Evolutionary conservation across 2,329 filamentous ascomycete species (phyloP), one percentile per base, ranked within the genome.

Genomic region (Diaporthe vaccinii): DNA sequence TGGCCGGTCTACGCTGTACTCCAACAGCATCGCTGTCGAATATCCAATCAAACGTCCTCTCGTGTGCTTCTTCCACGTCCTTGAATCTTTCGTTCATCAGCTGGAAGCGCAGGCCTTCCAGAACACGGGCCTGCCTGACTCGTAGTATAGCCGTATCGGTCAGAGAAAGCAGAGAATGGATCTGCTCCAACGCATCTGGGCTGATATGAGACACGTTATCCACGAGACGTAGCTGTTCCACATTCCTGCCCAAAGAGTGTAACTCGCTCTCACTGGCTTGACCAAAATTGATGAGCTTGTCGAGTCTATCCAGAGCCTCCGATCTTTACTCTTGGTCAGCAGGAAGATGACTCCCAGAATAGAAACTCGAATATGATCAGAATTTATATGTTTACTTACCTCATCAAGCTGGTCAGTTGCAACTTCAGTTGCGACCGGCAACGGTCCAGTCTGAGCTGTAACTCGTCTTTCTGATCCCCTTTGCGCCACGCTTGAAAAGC

Each of bases 21-120:
- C 57, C 57, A 39, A 59, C 57, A 3, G 31, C 57, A 36, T 39
- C 57, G 34, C 57, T 59, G 57, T 59, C 57, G 20, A 59, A 59
- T 10, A 59, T 39, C 57, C 57, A 59, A 4, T 59, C 57, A 39
- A 59, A 59, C 8, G 57, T 59, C 20, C 31, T 39, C 9, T 59
- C 57, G 20, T 59, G 57, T 59, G 57, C 57, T 36, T 59, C 57
- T 59, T 59, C 57, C 15, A 59, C 57, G 57, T 59, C 57, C 31
- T 22, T 31, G 1, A 59, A 59, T 20, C 57, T 39, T 39, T 59
- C 57, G 4, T 59, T 59, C 57, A 39, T 59, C 9, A 59, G 57
- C 57, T 59, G 8, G 57, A 59, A 59, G 57, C 57, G 57, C 31
- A 59, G 57, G 34, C 4, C 14, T 14, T 59, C 57, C 20, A 59